Conservation (phyloP, 2,329 filamentous ascomycete species). For the Penicillium brasilianum region DNA sequence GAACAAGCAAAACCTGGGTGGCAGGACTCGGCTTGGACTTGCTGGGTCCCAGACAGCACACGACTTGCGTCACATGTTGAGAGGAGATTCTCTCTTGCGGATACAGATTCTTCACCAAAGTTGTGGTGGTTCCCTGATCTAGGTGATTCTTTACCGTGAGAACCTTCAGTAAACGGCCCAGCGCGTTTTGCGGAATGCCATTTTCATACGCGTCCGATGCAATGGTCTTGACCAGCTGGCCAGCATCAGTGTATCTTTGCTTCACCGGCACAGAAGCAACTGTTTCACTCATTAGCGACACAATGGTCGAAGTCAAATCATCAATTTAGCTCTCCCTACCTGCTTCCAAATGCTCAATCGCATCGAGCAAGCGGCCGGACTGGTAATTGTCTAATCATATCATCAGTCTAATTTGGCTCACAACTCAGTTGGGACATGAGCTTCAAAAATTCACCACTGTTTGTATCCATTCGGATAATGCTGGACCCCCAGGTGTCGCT, state of each 20-base stretch:
- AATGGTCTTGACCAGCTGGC: slow-evolving; percentile 67
- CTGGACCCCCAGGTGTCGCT: neutral
- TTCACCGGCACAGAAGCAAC: slow-evolving; percentile 62
- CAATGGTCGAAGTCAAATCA: no score
- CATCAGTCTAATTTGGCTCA: neutral
- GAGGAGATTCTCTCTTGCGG: slow-evolving; percentile 68
- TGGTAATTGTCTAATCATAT: slow-evolving; percentile 9
- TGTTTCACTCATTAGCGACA: slow-evolving; percentile 20
- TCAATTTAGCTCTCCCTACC: slow-evolving; percentile 32
- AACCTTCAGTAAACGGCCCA: slow-evolving; percentile 69
- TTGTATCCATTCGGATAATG: slow-evolving; percentile 8
- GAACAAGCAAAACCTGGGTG: slow-evolving; percentile 72
- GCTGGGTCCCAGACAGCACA: slow-evolving; percentile 78
- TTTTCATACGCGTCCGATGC: slow-evolving; percentile 67
- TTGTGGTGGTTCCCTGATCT: slow-evolving; percentile 74
- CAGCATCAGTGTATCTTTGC: slow-evolving; percentile 66
- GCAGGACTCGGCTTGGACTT: slow-evolving; percentile 73
- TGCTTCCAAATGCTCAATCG: slow-evolving; percentile 45
- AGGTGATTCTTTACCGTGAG: slow-evolving; percentile 70
- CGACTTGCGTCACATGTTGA: slow-evolving; percentile 66
- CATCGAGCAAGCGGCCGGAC: slow-evolving; percentile 38
- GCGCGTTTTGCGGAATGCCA: slow-evolving; percentile 66
- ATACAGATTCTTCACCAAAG: slow-evolving; percentile 75
- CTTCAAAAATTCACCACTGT: slow-evolving; percentile 6
- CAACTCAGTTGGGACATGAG: neutral